Conservation (phyloP, 192 early-diverging fungal genomes). For the Gorgonomyces haynaldii region DNA sequence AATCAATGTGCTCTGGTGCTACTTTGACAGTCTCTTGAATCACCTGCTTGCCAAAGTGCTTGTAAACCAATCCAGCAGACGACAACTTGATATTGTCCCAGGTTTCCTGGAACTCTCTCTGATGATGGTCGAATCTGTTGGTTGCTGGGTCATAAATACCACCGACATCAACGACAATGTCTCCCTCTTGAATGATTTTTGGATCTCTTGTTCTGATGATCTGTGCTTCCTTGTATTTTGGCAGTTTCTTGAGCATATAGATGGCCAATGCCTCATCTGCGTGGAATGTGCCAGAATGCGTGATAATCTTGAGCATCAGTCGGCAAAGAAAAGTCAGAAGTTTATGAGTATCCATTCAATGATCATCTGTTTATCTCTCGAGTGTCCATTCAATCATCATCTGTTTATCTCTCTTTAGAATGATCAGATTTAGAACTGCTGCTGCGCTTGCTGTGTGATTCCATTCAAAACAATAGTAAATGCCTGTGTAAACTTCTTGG, state of each 20-base stretch:
- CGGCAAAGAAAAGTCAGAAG: too few relatives aligned
- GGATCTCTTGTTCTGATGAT: conserved; percentile 79
- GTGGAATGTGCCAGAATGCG: conserved; percentile 18
- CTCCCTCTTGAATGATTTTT: conserved; percentile 56
- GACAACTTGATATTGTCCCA: conserved; percentile 77
- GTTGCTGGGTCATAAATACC: conserved; percentile 72
- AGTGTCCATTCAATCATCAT: too few relatives aligned
- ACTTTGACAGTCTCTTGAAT: conserved; percentile 47
- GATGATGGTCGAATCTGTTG: conserved; percentile 83
- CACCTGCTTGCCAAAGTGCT: conserved; percentile 84
- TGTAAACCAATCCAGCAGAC: conserved; percentile 92
- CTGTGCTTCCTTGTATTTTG: conserved; percentile 18
- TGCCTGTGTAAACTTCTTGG: too few relatives aligned
- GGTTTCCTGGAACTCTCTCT: conserved; percentile 83
- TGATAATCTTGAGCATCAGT: not conserved
- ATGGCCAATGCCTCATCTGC: conserved; percentile 86
- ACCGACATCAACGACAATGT: conserved; percentile 91
- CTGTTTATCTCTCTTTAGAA: too few relatives aligned
- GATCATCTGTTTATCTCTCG: too few relatives aligned
- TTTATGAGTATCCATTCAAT: too few relatives aligned
- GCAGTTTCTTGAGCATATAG: conserved; percentile 59
- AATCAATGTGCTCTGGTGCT: conserved; percentile 30
- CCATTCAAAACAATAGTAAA: too few relatives aligned
- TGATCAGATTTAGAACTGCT: too few relatives aligned
- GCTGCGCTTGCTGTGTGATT: too few relatives aligned